Evolutionary conservation across 2,329 filamentous ascomycete species (phyloP), one percentile per base, ranked within the genome.

Genomic region (Zymoseptoria tritici): DNA sequence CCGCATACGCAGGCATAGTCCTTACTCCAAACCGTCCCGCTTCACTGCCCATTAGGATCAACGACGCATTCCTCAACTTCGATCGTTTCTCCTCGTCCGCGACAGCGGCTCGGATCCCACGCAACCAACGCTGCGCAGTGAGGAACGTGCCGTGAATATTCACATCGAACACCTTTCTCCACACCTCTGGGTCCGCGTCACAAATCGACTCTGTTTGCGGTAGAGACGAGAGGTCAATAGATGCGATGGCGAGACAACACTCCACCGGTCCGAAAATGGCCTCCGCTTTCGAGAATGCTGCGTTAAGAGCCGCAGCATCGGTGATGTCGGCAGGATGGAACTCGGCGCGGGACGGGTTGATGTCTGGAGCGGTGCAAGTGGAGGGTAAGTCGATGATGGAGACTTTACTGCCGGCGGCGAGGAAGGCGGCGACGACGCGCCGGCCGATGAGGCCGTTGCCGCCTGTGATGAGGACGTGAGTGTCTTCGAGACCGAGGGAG

Each of bases 11-110:
- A 4, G 76, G 72, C 64, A 76, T 76, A 0, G 64, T 68, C n/a
- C 74, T 61, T 49, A 77, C 76, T 6, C 77, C 78, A 63, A 79
- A 79, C 54, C 71, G 68, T 1, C 78, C 77, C 54, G 75, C 75
- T 65, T 80, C 77, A 56, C 73, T 76, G 9, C 78, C 78, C 56
- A 80, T 75, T 36, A 80, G 73, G 21, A 80, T 70, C 49, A 79
- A 66, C 26, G 71, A 71, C 11, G 77, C 71, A 64, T 80, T 79
- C 26, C 54, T 52, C 16, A 65, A 52, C 19, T 55, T 57, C 8
- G 19, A 9, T n/a, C 55, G 42, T n/a, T 57, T 53, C 16, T 60
- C 55, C 1, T 59, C 57, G 22, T 65, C 55, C 26, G 60, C 58
- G 24, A 66, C 62, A 26, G 66, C 67, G 24, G 66, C 59, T 9